These are phyloP conservation scores for Danielia reshetovae DNA, from an alignment of 805 yeast species.

Conservation along the genomic window DNA sequence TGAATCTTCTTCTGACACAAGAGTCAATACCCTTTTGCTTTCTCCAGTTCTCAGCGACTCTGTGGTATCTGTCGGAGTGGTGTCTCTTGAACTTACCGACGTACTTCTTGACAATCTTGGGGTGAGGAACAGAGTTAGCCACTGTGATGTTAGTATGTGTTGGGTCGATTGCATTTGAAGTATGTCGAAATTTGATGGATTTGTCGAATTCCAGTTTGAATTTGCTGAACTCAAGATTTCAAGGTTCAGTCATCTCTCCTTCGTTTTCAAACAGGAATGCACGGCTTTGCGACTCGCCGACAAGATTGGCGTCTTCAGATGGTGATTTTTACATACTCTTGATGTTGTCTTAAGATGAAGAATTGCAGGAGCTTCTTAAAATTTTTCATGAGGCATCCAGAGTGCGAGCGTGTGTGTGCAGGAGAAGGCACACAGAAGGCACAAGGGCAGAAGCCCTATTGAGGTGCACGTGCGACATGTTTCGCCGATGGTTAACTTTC, in stretches of 20 bases:
- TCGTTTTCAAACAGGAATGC: no score
- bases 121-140: slow-evolving; percentile 67
- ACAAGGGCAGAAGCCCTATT: slow-evolving; percentile 16
- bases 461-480: slow-evolving; percentile 12
- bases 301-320: not conserved
- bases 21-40: slow-evolving; percentile 99
- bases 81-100: slow-evolving; percentile 99
- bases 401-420: slow-evolving; percentile 10
- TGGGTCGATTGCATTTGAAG: not conserved
- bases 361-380: slow-evolving; percentile 11
- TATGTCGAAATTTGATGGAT: not conserved
- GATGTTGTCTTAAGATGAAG: slow-evolving; percentile 16
- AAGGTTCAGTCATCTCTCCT: no score
- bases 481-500: no score
- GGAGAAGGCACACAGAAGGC: slow-evolving; percentile 3
- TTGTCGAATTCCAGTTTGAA: not conserved
- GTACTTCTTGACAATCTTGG: slow-evolving; percentile 99
- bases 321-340: slow-evolving; percentile 17
- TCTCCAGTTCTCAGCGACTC: slow-evolving; percentile 99
- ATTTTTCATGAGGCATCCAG: slow-evolving; percentile 19
- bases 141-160: slow-evolving; percentile 35
- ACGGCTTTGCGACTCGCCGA: not conserved
- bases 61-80: slow-evolving; percentile 99
- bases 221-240: no score
- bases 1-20: slow-evolving; percentile 99